Conservation (phyloP, 129 eudicot genomes). For the Calendula officinalis region DNA sequence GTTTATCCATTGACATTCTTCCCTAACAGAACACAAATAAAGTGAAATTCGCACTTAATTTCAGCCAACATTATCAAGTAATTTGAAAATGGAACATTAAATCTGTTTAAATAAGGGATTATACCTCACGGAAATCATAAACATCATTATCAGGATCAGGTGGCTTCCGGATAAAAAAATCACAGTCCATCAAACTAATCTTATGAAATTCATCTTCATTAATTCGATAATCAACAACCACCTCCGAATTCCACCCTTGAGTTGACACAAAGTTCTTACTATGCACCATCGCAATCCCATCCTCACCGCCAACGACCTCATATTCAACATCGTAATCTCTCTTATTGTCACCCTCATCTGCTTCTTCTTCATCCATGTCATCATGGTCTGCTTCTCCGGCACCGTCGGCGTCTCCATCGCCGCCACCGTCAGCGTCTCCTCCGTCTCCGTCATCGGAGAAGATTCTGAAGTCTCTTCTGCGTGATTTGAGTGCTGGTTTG, state of each 20-base stretch:
- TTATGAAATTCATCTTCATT: conserved; percentile 96
- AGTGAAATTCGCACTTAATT: no score
- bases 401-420: conserved; percentile 60
- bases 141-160: conserved; percentile 93
- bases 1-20: background rate
- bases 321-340: conserved; percentile 82
- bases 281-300: conserved; percentile 50
- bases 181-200: conserved; percentile 72
- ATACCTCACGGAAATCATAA: conserved; percentile 92
- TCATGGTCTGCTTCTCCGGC: conserved; percentile 50
- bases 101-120: background rate
- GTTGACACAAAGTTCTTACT: conserved; percentile 65
- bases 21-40: background rate
- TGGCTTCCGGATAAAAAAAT: conserved; percentile 84
- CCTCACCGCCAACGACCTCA: conserved; percentile 40
- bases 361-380: conserved; percentile 85
- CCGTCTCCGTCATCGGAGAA: conserved; percentile 72
- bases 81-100: background rate
- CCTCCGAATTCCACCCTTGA: conserved; percentile 89
- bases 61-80: background rate
- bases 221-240: conserved; percentile 74
- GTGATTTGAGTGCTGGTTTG: conserved; percentile 10
- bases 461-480: conserved; percentile 42
- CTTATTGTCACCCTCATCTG: conserved; percentile 76
- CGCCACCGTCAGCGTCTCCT: conserved; percentile 38